Percentiles rank a stretch among this genome's conserved stretches.
Conservation (phyloP, 306 rosid genomes). For the Rubus idaeus region DNA sequence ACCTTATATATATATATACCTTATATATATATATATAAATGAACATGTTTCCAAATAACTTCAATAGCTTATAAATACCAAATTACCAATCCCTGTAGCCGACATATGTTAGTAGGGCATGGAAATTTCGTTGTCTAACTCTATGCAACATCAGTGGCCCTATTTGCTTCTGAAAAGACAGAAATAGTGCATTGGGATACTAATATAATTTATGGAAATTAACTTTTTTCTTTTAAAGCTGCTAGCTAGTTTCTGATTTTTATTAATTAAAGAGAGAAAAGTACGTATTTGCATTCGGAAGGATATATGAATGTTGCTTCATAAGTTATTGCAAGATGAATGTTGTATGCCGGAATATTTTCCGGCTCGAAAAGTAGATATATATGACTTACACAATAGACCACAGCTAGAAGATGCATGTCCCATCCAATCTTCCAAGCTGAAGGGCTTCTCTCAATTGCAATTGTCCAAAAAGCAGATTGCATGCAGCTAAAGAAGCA, state of each 20-base stretch:
- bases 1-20: constrained; percentile 5
- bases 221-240: not conserved
- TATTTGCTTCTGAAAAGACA: not conserved
- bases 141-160: not conserved
- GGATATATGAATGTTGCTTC: too few species aligned
- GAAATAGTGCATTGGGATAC: not conserved
- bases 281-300: not conserved
- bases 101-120: not conserved
- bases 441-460: constrained; percentile 56
- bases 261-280: not conserved
- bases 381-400: constrained; percentile 65
- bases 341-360: not conserved
- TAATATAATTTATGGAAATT: not conserved
- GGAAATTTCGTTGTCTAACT: not conserved
- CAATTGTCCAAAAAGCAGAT: constrained; percentile 55
- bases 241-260: not conserved
- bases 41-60: not conserved
- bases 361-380: not conserved
- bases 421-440: constrained; percentile 97
- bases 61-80: not conserved
- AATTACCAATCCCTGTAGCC: not conserved
- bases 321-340: not conserved
- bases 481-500: constrained; percentile 71
- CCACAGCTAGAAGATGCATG: constrained; percentile 73
- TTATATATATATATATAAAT: not conserved